Conservation (phyloP, 176 grass and related monocot genomes). For the Tuctoria greenei region DNA sequence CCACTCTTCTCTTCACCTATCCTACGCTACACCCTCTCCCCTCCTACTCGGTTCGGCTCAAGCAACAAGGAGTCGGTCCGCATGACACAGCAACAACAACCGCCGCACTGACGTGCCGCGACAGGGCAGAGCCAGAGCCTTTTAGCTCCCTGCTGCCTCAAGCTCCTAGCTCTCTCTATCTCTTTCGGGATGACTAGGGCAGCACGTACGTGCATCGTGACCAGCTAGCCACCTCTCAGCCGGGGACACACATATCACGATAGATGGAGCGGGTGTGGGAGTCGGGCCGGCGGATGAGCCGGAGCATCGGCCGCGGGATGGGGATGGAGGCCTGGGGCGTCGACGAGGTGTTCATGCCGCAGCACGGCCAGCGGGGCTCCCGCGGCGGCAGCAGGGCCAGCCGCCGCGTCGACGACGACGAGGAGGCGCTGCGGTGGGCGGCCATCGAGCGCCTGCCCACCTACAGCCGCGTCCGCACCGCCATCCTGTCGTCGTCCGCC, state of each 20-base stretch:
- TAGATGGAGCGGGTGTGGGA: constrained; percentile 79
- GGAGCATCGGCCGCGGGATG: constrained; percentile 71
- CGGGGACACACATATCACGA: too few relatives aligned
- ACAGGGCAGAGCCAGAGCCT: neutral
- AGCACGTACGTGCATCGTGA: neutral
- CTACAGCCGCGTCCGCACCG: constrained; percentile 72
- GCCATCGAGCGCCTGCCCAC: constrained; percentile 88
- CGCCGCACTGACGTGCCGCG: neutral
- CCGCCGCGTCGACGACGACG: constrained; percentile 57
- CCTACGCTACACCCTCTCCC: too few relatives aligned
- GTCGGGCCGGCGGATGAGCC: constrained; percentile 72
- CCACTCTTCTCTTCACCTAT: too few relatives aligned
- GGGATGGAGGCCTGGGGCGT: constrained; percentile 82
- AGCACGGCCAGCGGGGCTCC: neutral
- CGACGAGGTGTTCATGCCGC: constrained; percentile 68
- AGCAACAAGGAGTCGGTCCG: neutral
- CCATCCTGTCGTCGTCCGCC: constrained; percentile 55
- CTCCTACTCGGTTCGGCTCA: too few relatives aligned
- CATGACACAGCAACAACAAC: neutral
- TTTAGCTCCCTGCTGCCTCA: neutral
- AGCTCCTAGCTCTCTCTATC: neutral
- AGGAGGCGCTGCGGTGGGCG: constrained; percentile 88
- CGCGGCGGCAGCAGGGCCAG: neutral
- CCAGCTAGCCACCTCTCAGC: too few relatives aligned
- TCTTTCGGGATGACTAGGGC: neutral